Conservation (phyloP, 148 eudicot species). For the Rhododendron henanense region DNA sequence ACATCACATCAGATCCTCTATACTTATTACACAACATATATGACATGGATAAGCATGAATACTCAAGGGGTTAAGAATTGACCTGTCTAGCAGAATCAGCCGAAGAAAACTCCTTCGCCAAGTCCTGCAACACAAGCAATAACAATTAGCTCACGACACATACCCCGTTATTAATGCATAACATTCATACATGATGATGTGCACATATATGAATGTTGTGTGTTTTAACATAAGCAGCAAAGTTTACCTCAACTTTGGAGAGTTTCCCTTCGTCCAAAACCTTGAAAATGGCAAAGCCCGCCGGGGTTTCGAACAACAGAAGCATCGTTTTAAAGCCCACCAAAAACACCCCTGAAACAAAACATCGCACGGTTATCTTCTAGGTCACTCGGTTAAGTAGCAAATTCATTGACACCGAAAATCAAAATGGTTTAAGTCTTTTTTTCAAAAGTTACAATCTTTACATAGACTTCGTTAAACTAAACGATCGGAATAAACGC, state of each 20-base stretch:
- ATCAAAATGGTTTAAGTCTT: neutral
- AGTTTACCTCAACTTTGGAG: slow-evolving; percentile 61
- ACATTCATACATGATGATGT: no score
- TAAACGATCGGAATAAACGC: neutral
- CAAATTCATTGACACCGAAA: neutral
- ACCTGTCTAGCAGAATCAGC: slow-evolving; percentile 87
- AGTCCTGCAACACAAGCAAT: slow-evolving; percentile 48
- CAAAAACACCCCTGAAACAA: slow-evolving; percentile 9
- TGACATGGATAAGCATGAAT: neutral
- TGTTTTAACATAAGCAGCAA: no score
- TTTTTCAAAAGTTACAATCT: neutral
- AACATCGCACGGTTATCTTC: neutral
- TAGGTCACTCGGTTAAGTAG: neutral
- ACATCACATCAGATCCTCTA: neutral
- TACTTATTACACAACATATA: neutral
- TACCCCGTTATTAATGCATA: neutral
- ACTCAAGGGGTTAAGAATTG: neutral
- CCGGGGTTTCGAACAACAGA: slow-evolving; percentile 79
- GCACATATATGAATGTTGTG: neutral
- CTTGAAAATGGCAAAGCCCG: slow-evolving; percentile 88
- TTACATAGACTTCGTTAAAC: neutral
- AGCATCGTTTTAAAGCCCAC: slow-evolving; percentile 38
- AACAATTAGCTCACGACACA: neutral
- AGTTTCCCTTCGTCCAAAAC: slow-evolving; percentile 88
- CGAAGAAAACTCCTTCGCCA: slow-evolving; percentile 59